These are phyloP conservation scores for Colletotrichum aenigma DNA, from an alignment of 2,329 filamentous ascomycete genomes.

Conservation along the genomic window DNA sequence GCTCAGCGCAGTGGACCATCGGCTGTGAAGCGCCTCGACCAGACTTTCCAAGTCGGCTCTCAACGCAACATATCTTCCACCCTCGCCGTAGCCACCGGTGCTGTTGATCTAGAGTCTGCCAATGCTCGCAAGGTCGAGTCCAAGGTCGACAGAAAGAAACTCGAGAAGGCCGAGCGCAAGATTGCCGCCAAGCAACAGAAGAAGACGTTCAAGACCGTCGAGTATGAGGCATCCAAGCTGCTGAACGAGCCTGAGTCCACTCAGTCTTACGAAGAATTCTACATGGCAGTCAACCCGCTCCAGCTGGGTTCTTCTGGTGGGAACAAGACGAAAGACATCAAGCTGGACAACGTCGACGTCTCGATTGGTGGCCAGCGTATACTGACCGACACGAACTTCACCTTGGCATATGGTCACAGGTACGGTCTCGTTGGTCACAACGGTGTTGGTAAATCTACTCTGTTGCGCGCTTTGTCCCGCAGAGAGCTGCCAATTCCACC, in stretches of 20 bases:
- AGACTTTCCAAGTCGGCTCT: constrained; percentile 91
- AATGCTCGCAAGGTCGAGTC: constrained; percentile 95
- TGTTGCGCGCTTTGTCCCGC: constrained; percentile 87
- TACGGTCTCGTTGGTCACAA: constrained; percentile 99
- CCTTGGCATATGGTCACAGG: constrained; percentile 87
- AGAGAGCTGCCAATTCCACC: constrained; percentile 95
- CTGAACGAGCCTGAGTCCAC: constrained; percentile 82
- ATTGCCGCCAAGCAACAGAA: constrained; percentile 98
- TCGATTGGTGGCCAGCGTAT: constrained; percentile 90
- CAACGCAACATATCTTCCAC: constrained; percentile 97
- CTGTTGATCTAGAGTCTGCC: constrained; percentile 91
- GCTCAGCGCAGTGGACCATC: constrained; percentile 75
- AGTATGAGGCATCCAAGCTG: constrained; percentile 93
- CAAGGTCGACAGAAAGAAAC: constrained; percentile 96
- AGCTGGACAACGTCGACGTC: constrained; percentile 94
- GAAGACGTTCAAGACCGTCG: constrained; percentile 97
- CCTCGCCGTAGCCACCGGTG: constrained; percentile 81
- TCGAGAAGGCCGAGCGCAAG: constrained; percentile 97
- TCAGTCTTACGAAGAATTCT: constrained; percentile 98
- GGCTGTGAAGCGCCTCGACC: constrained; percentile 83
- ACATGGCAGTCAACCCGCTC: constrained; percentile 98
- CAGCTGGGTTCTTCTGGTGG: constrained; percentile 77
- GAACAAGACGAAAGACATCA: constrained; percentile 98
- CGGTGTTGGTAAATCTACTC: constrained; percentile 97
- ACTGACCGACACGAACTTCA: constrained; percentile 87